Conservation (phyloP, 1,284 basidiomycete species). For the Chondrostereum purpureum region DNA sequence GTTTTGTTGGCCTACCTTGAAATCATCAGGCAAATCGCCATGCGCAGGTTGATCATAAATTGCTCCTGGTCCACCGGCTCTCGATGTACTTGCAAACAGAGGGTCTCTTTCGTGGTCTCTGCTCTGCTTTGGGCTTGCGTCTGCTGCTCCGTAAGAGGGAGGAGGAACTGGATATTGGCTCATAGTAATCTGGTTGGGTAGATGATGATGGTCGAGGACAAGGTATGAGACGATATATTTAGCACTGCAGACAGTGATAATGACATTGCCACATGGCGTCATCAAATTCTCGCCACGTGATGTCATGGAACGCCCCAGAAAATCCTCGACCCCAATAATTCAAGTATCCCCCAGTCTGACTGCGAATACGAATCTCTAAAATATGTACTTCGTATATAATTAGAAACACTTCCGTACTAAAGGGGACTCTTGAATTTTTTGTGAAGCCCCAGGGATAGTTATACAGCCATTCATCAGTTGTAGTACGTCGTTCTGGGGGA, state of each 20-base stretch:
- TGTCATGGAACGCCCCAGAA: not conserved
- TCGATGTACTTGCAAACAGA: constrained; percentile 40
- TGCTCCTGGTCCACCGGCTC: constrained; percentile 36
- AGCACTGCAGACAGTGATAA: no score
- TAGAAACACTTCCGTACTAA: no score
- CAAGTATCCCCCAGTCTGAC: no score
- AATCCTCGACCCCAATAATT: no score
- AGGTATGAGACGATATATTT: not conserved
- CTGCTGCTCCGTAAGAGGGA: constrained; percentile 9
- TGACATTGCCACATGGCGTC: not conserved
- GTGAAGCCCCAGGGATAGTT: no score
- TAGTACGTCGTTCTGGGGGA: no score
- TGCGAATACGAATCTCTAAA: no score
- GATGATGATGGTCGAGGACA: not conserved
- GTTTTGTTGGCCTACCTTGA: no score
- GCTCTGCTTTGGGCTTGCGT: constrained; percentile 27
- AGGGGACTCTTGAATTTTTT: no score
- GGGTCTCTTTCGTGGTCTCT: constrained; percentile 36
- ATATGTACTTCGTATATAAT: no score
- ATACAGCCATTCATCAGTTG: no score
- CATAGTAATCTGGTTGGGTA: no score
- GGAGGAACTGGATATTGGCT: constrained; percentile 41
- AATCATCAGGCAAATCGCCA: constrained; percentile 75
- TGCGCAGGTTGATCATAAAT: constrained; percentile 65
- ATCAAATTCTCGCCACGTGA: not conserved